Evolutionary conservation across 768 basidiomycete genomes (phyloP), one percentile per base, ranked within the genome.

Genomic region (Coprinopsis marcescibilis): DNA sequence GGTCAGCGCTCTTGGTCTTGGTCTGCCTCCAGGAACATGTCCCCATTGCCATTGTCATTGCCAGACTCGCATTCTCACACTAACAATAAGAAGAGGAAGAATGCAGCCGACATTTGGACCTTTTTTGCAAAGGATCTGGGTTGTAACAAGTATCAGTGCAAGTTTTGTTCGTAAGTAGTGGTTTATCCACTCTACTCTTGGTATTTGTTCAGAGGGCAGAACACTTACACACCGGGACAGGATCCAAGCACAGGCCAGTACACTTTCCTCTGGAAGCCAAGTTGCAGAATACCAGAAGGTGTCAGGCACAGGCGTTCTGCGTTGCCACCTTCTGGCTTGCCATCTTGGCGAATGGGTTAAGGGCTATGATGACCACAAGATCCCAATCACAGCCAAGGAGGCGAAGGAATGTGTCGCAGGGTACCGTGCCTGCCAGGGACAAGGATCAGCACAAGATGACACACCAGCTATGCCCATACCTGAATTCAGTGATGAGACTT

Each of bases 401-500:
- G 10, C 14, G 19, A 17, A 41, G 21, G 23, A 4, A 19, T 4
- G 4, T 13, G 23, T 41, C 4, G 39, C 39, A 4, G 17, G 8
- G 8, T 24, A 25, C 17, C 39, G 15, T 10, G 39, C 39, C 5
- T 7, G 15, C 7, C 39, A 41, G 5, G 39, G n/a, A 12, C 6
- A 8, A 8, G 30, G 10, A 8, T 32, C 39, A 12, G 12, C 39
- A 21, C 10, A 15, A 13, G 2, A 19, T 15, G 44, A 5, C 4
- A 11, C 33, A 12, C n/a, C 33, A 11, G 15, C 14, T 20, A 23
- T 25, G 10, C 4, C 12, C 1, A 3, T 46, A 1, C 33, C 24
- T 2, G 20, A 21, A 2, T 63, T 60, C 48, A 23, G 49, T 14
- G 21, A 54, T 21, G 54, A 63, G 29, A 53, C 45, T 11, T 60